Evolutionary conservation across 78 protist genomes (phyloP).

Genomic region (Neovahlkampfia damariscottae): DNA sequence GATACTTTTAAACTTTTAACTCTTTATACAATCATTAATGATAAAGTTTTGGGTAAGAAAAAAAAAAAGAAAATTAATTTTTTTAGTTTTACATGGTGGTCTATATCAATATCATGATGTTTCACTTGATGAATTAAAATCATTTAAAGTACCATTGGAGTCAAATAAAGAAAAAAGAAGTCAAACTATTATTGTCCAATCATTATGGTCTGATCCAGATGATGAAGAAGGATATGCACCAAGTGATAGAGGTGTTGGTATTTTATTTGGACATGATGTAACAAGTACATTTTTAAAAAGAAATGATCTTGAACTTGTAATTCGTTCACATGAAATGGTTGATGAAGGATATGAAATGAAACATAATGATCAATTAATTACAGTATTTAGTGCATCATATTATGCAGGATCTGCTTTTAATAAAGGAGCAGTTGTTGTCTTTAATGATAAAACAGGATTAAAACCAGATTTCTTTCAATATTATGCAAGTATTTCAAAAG

Average conservation of each 20-base stretch:
- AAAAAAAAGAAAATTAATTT: slow-evolving; percentile 26
- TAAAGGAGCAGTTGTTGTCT: too few species aligned
- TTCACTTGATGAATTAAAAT: too few species aligned
- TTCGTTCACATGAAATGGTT: slow-evolving; percentile 92
- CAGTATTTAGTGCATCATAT: slow-evolving; percentile 95
- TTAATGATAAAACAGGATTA: too few species aligned
- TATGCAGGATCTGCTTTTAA: too few species aligned
- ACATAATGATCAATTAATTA: slow-evolving; percentile 60
- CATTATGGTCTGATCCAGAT: slow-evolving; percentile 69
- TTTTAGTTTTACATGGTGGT: background rate
- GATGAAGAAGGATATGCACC: slow-evolving; percentile 58
- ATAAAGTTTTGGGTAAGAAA: slow-evolving; percentile 21
- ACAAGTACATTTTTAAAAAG: slow-evolving; percentile 75
- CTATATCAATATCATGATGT: slow-evolving; percentile 18
- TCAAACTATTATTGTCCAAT: slow-evolving; percentile 57
- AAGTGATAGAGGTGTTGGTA: slow-evolving; percentile 92
- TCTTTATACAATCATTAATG: slow-evolving; percentile 14
- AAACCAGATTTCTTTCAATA: too few species aligned
- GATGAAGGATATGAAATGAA: slow-evolving; percentile 86
- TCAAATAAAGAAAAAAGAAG: slow-evolving; percentile 34
- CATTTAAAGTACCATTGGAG: too few species aligned
- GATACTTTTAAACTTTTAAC: slow-evolving; percentile 9
- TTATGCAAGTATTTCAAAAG: too few species aligned
- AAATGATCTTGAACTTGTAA: slow-evolving; percentile 64
- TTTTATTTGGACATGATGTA: slow-evolving; percentile 82